Conservation (phyloP, 1,284 basidiomycete species). For the Apiotrichum sp. region DNA sequence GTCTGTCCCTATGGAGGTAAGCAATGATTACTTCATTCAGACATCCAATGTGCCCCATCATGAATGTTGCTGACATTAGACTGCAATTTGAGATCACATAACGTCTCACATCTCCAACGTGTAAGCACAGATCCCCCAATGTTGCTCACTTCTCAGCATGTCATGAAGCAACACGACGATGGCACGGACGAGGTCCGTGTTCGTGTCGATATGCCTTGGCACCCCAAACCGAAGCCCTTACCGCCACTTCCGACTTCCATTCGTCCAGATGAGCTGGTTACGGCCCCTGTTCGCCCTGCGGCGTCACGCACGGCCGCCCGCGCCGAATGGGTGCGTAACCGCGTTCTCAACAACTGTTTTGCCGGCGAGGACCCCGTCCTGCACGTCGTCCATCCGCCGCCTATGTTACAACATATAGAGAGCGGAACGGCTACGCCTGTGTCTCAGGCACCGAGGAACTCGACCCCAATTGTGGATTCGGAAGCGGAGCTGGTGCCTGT, state of each 20-base stretch:
- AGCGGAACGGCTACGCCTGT: not conserved
- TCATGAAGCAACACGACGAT: constrained; percentile 21
- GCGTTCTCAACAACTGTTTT: constrained; percentile 23
- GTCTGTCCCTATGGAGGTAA: constrained; percentile 25
- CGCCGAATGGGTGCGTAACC: constrained; percentile 14
- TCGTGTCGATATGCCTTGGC: constrained; percentile 17
- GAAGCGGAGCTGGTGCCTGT: not conserved
- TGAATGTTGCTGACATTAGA: constrained; percentile 2
- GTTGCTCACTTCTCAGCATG: constrained; percentile 15
- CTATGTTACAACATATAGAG: constrained; percentile 21
- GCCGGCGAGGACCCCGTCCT: constrained; percentile 26
- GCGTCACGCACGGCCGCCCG: constrained; percentile 7
- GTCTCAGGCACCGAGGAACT: no score
- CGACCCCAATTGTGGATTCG: not conserved
- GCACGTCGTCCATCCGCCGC: constrained; percentile 24
- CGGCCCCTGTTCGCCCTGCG: constrained; percentile 14
- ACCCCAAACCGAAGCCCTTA: not conserved
- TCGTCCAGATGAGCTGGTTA: constrained; percentile 28
- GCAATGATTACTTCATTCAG: constrained; percentile 6
- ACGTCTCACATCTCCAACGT: constrained; percentile 24
- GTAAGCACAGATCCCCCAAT: not conserved
- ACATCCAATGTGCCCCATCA: not conserved
- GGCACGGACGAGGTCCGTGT: constrained; percentile 14
- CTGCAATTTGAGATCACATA: constrained; percentile 25
- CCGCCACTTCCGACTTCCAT: constrained; percentile 13